Base-by-base conservation (phyloP, 345 rosid genomes). In the Moricandia arvensis region DNA sequence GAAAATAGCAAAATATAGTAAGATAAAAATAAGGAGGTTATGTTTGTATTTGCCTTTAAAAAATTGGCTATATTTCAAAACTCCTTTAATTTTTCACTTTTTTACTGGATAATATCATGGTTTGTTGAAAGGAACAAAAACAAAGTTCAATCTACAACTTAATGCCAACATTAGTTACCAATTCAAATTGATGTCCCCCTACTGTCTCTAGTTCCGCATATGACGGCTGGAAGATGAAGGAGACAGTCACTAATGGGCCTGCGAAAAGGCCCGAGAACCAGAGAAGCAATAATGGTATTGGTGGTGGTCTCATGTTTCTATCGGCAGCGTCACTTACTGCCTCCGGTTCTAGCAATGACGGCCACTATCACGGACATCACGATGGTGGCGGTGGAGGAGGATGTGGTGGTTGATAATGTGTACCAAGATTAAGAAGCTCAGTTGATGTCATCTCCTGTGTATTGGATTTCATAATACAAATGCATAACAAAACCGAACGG, bases 151-250 rank as follows among this genome's bases (percentile, higher is more conserved):
- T 38, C 45, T 38, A 38, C 45, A 38, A 38, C 45, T 38, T 38
- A 4, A 38, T 38, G 45, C 45, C 45, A 9, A 38, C 13, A 11
- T 38, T 38, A 38, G 4, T 38, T 38, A 38, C 45, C 45, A 38
- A 29, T 29, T 29, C 31, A 21, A 21, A 21, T 29, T 29, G 31
- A 18, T 74, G 65, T 65, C 77, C 65, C 9, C 59, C 77, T 55
- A 38, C 77, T 38, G 21, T 65, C 15, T 74, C 65, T 49, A 18
- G 7, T 35, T 54, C 77, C 2, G 16, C 15, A 13, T 8, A 55
- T 35, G 13, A 30, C 0, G 45, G 33, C 51, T 43, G 51, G 15
- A 43, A 13, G 51, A 43, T 13, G 51, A 43, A 43, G 7, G 16
- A 43, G 51, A 13, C 51, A 33, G 7, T 33, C 37, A 33, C 37